These are phyloP conservation scores for Diaporthe citri DNA, from an alignment of 2,329 filamentous ascomycete genomes.

Conservation along the genomic window DNA sequence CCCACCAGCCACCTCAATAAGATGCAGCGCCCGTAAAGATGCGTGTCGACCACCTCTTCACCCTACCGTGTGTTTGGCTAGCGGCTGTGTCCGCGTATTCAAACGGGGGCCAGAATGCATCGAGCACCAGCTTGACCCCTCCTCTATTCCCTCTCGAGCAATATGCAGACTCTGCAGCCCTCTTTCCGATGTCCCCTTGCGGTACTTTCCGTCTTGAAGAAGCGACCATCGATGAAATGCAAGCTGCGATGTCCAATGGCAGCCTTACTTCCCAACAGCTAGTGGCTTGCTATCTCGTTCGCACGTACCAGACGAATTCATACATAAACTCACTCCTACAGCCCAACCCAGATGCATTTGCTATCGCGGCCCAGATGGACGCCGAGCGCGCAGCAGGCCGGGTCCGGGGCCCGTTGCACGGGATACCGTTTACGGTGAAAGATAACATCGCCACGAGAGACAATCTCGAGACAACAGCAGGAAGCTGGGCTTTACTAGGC, in stretches of 20 bases:
- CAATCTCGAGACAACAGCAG: slow-evolving; percentile 80
- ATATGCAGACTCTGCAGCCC: slow-evolving; percentile 51
- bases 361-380: slow-evolving; percentile 73
- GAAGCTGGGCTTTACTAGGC: slow-evolving; percentile 75
- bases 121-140: slow-evolving; percentile 42
- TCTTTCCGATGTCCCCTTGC: slow-evolving; percentile 75
- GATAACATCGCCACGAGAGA: slow-evolving; percentile 79
- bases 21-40: not conserved
- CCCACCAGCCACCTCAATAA: not conserved
- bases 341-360: slow-evolving; percentile 75
- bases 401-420: slow-evolving; percentile 76
- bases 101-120: not conserved
- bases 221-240: slow-evolving; percentile 77
- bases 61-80: not conserved
- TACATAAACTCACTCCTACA: slow-evolving; percentile 76
- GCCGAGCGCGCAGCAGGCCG: slow-evolving; percentile 67
- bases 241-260: slow-evolving; percentile 66
- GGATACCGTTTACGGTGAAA: slow-evolving; percentile 82
- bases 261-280: slow-evolving; percentile 70
- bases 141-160: slow-evolving; percentile 52
- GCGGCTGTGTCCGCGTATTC: not conserved
- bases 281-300: slow-evolving; percentile 71
- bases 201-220: slow-evolving; percentile 73
- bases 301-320: slow-evolving; percentile 71
- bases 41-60: not conserved